Percentiles rank a stretch among this genome's conserved stretches.
Conservation (phyloP, 1,284 basidiomycete genomes). For the Athelia sp. region DNA sequence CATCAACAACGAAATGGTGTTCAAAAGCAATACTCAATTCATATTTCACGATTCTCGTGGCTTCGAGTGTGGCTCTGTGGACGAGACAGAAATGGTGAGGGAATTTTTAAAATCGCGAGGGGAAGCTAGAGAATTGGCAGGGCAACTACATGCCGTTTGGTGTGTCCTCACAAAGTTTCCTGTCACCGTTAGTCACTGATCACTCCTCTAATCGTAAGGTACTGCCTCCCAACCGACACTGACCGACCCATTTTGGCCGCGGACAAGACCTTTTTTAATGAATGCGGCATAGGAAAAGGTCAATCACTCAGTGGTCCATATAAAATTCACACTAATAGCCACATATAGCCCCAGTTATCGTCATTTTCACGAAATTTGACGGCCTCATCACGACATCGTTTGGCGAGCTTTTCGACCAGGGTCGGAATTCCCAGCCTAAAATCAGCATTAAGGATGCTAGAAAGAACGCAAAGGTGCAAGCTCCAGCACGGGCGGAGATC, state of each 20-base stretch:
- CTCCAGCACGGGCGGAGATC: slow-evolving; percentile 10
- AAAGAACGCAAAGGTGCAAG: slow-evolving; percentile 7
- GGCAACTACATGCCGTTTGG: slow-evolving; percentile 24
- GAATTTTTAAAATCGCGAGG: slow-evolving; percentile 13
- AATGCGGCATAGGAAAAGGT: slow-evolving; percentile 14
- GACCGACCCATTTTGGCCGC: slow-evolving; percentile 13
- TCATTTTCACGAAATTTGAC: slow-evolving; percentile 24
- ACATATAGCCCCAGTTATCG: slow-evolving; percentile 19
- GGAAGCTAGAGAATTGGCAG: slow-evolving; percentile 8
- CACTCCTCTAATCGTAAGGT: slow-evolving; percentile 10
- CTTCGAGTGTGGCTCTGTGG: slow-evolving; percentile 16
- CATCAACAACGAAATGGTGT: slow-evolving; percentile 13
- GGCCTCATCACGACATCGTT: slow-evolving; percentile 11
- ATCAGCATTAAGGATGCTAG: slow-evolving; percentile 8
- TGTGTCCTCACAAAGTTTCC: slow-evolving; percentile 1
- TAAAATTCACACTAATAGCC: background rate
- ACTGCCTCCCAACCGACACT: slow-evolving; percentile 16
- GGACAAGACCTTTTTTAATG: slow-evolving; percentile 18
- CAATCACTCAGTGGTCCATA: background rate
- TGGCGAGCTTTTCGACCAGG: slow-evolving; percentile 5
- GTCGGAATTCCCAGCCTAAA: too few relatives aligned
- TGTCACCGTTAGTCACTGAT: too few relatives aligned
- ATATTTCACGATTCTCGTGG: slow-evolving; percentile 23
- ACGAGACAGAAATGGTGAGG: slow-evolving; percentile 14
- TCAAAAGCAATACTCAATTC: slow-evolving; percentile 17